Percentiles rank a stretch among this genome's conserved stretches.
Evolutionary conservation across 192 early-diverging fungal species (phyloP).

Genomic region (Mortierella hygrophila): DNA sequence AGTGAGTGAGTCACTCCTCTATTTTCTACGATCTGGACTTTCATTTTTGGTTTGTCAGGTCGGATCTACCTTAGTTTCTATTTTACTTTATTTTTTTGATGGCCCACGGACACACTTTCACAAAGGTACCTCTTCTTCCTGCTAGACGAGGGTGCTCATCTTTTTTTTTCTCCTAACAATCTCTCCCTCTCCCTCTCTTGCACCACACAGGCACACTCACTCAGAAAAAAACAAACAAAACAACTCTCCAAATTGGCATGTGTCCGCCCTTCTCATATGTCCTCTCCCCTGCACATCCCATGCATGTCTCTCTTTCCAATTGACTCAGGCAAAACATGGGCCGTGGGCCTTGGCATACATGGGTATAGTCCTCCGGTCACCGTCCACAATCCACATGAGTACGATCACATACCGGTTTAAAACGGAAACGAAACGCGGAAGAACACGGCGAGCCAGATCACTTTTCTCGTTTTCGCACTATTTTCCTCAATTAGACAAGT

Average conservation of each 20-base stretch:
- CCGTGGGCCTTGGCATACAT: too few species aligned
- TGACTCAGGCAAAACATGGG: too few species aligned
- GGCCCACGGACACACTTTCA: not conserved
- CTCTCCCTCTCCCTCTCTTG: too few species aligned
- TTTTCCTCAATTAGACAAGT: not conserved
- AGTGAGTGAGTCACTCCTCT: not conserved
- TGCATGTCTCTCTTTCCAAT: not conserved
- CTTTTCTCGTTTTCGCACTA: not conserved
- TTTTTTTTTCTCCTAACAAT: not conserved
- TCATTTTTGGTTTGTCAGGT: not conserved
- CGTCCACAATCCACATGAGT: not conserved
- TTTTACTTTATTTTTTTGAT: not conserved
- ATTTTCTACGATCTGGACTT: not conserved
- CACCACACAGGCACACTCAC: not conserved
- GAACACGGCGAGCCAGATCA: not conserved
- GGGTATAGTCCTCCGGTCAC: not conserved
- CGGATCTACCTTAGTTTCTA: not conserved
- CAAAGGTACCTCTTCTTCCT: not conserved
- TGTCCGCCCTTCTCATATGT: not conserved
- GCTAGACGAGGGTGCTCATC: not conserved
- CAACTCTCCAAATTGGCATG: not conserved
- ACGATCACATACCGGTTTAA: not conserved
- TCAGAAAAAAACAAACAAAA: not conserved
- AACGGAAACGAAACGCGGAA: not conserved
- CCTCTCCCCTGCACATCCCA: not conserved